A percentile compares a stretch with the other conserved stretches of the same genome.
phyloP scores from a whole-genome alignment of 2,329 filamentous ascomycete species.

The Mycosphaerelloides madeirae region DNA sequence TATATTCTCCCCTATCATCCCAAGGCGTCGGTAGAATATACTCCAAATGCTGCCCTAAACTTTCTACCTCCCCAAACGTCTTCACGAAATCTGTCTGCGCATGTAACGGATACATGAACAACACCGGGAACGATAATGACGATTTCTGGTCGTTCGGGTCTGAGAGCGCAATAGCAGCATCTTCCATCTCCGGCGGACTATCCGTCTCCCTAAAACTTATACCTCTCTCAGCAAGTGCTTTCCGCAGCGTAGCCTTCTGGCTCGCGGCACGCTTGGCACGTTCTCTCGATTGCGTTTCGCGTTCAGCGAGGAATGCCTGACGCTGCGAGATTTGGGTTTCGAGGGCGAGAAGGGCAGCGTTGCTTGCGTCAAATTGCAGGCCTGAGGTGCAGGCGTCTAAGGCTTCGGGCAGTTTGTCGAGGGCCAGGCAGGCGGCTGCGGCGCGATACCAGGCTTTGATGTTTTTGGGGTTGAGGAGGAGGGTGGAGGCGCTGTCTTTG shows the following conservation, averaged over 20 bases:
- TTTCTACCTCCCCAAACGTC: constrained; percentile 72
- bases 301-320: constrained; percentile 52
- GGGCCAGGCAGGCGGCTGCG: constrained; percentile 67
- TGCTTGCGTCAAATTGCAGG: constrained; percentile 64
- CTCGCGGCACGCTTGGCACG: constrained; percentile 52
- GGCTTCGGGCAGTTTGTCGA: constrained; percentile 75
- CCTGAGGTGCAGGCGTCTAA: constrained; percentile 72
- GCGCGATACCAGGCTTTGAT: constrained; percentile 90
- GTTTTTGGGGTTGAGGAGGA: constrained; percentile 74
- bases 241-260: constrained; percentile 50
- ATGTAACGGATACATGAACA: constrained; percentile 80
- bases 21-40: constrained; percentile 88
- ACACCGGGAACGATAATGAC: constrained; percentile 67
- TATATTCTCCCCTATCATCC: constrained; percentile 67
- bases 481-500: constrained; percentile 73
- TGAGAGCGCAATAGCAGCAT: constrained; percentile 66
- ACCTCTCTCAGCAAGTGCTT: constrained; percentile 60
- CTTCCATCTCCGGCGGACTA: constrained; percentile 80
- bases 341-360: constrained; percentile 61
- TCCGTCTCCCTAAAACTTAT: constrained; percentile 64
- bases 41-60: constrained; percentile 68
- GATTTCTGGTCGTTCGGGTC: constrained; percentile 70
- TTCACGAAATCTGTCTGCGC: constrained; percentile 89
- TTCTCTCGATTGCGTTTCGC: constrained; percentile 54
- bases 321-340: constrained; percentile 59